Percentiles rank a stretch among this genome's conserved stretches.
Conservation (phyloP, 2,329 filamentous ascomycete species). For the Westerdykella sp. region DNA sequence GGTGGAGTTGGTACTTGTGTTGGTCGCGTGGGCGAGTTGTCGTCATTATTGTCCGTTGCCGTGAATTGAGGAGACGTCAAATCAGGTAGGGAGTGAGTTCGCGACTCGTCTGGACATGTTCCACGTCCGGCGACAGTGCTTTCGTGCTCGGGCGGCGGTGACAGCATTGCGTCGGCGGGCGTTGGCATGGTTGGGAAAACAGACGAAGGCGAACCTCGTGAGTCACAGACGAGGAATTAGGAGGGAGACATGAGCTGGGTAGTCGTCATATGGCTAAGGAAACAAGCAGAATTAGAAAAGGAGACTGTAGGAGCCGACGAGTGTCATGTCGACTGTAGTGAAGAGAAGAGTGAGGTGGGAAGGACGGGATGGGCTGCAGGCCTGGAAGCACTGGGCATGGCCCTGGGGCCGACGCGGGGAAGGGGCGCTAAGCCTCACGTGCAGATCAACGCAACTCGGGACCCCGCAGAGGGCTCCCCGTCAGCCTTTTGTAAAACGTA, state of each 20-base stretch:
- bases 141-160: slow-evolving; percentile 37
- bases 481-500: no score
- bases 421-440: slow-evolving; percentile 20
- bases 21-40: no score
- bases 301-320: slow-evolving; percentile 6
- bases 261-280: slow-evolving; percentile 15
- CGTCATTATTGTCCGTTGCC: slow-evolving; percentile 4
- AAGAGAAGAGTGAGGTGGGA: slow-evolving; percentile 6
- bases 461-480: no score
- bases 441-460: slow-evolving; percentile 1
- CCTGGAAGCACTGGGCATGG: no score
- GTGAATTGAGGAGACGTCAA: slow-evolving; percentile 17
- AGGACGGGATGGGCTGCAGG: slow-evolving; percentile 17
- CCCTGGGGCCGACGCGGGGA: slow-evolving; percentile 21
- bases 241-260: slow-evolving; percentile 2
- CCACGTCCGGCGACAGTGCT: slow-evolving; percentile 40
- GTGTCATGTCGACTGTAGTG: slow-evolving; percentile 11
- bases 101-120: slow-evolving; percentile 44
- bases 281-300: slow-evolving; percentile 8
- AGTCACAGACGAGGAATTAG: neutral
- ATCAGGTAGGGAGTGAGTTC: slow-evolving; percentile 22
- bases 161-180: slow-evolving; percentile 39
- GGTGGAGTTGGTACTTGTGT: slow-evolving; percentile 34
- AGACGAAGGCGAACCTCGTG: slow-evolving; percentile 1
- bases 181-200: slow-evolving; percentile 44